Base-by-base conservation (phyloP, 2,329 filamentous ascomycete species). In the Claviceps pazoutovae region DNA sequence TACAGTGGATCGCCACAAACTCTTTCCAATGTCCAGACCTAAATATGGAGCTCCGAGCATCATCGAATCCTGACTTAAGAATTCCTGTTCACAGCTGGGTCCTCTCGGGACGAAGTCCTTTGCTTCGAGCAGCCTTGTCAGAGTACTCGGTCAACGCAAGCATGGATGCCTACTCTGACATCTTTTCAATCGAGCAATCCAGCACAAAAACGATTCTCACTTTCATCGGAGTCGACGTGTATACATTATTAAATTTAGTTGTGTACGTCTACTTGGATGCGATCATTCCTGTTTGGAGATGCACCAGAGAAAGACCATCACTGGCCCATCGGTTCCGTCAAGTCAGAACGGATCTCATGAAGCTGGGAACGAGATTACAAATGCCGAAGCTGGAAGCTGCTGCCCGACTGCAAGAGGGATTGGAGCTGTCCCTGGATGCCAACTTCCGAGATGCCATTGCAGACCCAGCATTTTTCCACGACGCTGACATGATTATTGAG, bases 81-180 rank as follows among this genome's bases (percentile, higher is more conserved):
- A 80, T 98, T 45, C 91, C 93, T 0, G 75, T 88, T 9, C 91
- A 98, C 61, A 80, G 84, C 37, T 95, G 91, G 71, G 71, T 96
- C 5, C 66, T 97, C 8, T 74, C 82, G 16, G 86, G 80, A 13
- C 79, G 93, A 58, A 95, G 88, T 61, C 68, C 78, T 4, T 67
- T 85, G 1, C 64, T 97, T 13, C 75, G 86, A 53, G 68, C 74
- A 55, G 79, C 74, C 5, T 69, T 94, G 47, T 66, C 76, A 21
- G 70, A 79, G 51, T 78, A 80, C 58, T 75, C 77, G 17, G 69
- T 50, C 8, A 53, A 37, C 26, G 58, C 59, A 7, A 48, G 41
- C 13, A 51, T 54, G n/a, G 47, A 53, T 7, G 36, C 57, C 1
- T 54, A 55, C n/a, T 55, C 61, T 6, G 67, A 69, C 6, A 37